These are phyloP conservation scores for Claviceps spartinae DNA, from an alignment of 2,329 filamentous ascomycete species.

Conservation along the genomic window DNA sequence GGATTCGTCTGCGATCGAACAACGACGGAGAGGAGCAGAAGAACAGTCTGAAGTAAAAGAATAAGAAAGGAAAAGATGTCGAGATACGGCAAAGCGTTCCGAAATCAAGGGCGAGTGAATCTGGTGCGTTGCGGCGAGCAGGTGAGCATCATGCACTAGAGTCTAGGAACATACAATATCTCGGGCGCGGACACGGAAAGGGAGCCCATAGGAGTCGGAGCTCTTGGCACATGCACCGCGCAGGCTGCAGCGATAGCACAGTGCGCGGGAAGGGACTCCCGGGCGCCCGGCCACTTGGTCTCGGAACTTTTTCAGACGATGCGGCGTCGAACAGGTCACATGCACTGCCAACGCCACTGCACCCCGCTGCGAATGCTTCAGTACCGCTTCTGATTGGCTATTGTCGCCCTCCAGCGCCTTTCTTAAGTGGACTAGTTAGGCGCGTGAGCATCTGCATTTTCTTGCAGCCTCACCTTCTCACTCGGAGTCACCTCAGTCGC, in stretches of 20 bases:
- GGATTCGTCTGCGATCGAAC: neutral
- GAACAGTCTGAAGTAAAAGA: neutral
- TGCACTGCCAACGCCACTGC: too few relatives aligned
- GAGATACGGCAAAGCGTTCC: too few relatives aligned
- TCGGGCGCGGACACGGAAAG: neutral
- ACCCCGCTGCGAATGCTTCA: too few relatives aligned
- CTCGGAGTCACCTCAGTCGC: neutral
- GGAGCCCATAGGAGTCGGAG: neutral
- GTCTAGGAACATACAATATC: too few relatives aligned
- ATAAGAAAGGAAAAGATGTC: too few relatives aligned
- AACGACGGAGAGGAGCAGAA: neutral
- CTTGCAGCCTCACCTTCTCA: neutral
- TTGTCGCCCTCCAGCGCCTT: neutral
- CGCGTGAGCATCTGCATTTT: slow-evolving; percentile 9
- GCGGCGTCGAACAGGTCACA: too few relatives aligned
- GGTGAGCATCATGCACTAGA: neutral
- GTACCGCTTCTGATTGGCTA: slow-evolving; percentile 2
- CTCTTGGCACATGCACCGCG: neutral
- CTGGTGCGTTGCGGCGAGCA: neutral
- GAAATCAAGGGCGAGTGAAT: too few relatives aligned
- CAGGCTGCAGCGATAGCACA: too few relatives aligned
- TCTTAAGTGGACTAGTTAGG: neutral
- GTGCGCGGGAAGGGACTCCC: too few relatives aligned
- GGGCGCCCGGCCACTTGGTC: too few relatives aligned
- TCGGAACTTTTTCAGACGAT: too few relatives aligned